phyloP scores from a whole-genome alignment of 495 filamentous ascomycete genomes.

The Podospora pseudoanserina region DNA sequence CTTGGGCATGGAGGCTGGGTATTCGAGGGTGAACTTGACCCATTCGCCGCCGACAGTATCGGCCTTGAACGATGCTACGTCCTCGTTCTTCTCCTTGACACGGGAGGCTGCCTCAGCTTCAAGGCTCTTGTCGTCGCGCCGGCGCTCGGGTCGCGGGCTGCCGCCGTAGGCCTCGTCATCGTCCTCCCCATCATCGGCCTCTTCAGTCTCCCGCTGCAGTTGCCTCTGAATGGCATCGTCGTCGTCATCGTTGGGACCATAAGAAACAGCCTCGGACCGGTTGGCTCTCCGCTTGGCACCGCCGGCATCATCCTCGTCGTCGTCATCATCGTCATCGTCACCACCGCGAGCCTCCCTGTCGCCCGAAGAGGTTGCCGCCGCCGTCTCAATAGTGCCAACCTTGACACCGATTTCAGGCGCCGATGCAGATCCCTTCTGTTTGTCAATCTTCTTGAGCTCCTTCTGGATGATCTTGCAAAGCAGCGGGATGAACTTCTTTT shows the following conservation, averaged over 20 bases:
- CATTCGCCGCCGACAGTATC: conserved; percentile 68
- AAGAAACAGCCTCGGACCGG: conserved; percentile 74
- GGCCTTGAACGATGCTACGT: conserved; percentile 74
- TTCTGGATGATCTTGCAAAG: conserved; percentile 64
- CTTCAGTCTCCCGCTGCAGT: conserved; percentile 51
- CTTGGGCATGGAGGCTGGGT: conserved; percentile 72
- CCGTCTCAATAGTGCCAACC: conserved; percentile 64
- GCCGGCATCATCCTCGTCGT: conserved; percentile 82
- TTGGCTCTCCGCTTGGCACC: conserved; percentile 70
- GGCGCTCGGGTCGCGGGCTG: conserved; percentile 43
- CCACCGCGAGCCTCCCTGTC: conserved; percentile 46
- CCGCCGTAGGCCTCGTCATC: conserved; percentile 56
- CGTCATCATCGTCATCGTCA: conserved; percentile 66
- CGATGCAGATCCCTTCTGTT: conserved; percentile 57
- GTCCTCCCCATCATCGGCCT: conserved; percentile 49
- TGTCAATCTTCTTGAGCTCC: conserved; percentile 67
- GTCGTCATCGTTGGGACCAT: conserved; percentile 87
- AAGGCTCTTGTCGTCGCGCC: conserved; percentile 46
- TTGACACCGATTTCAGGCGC: conserved; percentile 79
- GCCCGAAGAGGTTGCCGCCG: conserved; percentile 27
- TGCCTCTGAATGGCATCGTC: conserved; percentile 69
- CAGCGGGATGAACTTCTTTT: conserved; percentile 69
- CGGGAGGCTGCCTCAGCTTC: conserved; percentile 48
- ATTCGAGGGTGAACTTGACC: conserved; percentile 81
- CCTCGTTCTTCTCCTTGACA: conserved; percentile 59